Evolutionary conservation across 345 rosid genomes (phyloP).

Genomic region (Euphorbia peplus): DNA sequence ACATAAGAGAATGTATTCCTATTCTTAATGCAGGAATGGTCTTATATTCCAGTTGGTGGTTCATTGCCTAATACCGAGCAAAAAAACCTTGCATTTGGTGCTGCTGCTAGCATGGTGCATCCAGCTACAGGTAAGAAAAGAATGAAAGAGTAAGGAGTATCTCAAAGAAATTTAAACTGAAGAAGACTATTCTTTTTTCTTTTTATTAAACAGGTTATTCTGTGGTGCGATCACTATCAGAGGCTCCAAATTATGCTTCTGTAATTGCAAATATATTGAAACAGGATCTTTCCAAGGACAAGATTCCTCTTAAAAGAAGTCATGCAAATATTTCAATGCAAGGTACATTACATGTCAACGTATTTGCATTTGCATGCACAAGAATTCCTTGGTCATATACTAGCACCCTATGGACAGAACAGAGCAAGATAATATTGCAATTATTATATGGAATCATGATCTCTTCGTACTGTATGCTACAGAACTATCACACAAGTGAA

Average conservation of each 20-base stretch:
- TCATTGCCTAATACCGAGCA: constrained; percentile 89
- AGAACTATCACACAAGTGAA: neutral
- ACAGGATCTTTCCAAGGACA: constrained; percentile 32
- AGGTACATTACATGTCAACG: constrained; percentile 36
- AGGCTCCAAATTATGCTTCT: constrained; percentile 86
- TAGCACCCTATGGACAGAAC: neutral
- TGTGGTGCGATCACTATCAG: constrained; percentile 91
- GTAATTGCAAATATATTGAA: constrained; percentile 71
- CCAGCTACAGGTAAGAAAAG: constrained; percentile 76
- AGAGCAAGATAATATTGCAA: neutral
- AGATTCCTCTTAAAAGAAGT: constrained; percentile 27
- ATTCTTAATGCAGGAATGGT: constrained; percentile 74
- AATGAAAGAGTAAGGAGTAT: constrained; percentile 13
- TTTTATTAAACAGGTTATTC: constrained; percentile 65
- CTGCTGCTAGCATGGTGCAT: constrained; percentile 97
- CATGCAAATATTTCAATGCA: constrained; percentile 68
- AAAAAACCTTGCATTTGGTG: constrained; percentile 92
- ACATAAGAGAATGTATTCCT: neutral
- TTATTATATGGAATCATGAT: neutral
- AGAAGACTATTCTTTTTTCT: constrained; percentile 13
- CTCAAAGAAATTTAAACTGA: constrained; percentile 13
- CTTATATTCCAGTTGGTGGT: constrained; percentile 97
- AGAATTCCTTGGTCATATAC: neutral
- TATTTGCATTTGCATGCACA: neutral
- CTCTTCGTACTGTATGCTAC: neutral